Conservation (phyloP, 805 yeast genomes). For the Saccharomycopsis olivae region DNA sequence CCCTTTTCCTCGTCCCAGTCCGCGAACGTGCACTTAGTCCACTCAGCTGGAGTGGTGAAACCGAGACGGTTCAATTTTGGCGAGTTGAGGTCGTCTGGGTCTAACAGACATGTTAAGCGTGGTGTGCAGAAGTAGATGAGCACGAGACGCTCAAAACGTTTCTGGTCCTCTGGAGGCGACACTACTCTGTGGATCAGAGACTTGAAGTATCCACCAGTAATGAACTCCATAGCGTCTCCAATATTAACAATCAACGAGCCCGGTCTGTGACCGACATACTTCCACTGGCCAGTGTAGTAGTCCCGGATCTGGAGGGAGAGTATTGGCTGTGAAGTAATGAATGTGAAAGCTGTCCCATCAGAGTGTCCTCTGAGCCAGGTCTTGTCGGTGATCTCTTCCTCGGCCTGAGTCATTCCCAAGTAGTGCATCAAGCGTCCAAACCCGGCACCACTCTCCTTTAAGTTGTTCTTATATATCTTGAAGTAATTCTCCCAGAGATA, state of each 20-base stretch:
- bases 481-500: constrained; percentile 29
- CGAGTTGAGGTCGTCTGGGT: constrained; percentile 25
- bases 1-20: constrained; percentile 27
- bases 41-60: constrained; percentile 22
- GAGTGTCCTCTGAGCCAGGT: constrained; percentile 36
- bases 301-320: constrained; percentile 31
- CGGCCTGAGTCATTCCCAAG: constrained; percentile 26
- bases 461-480: constrained; percentile 26
- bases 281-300: constrained; percentile 29
- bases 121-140: constrained; percentile 27
- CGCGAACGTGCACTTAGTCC: constrained; percentile 26
- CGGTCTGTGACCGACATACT: constrained; percentile 31
- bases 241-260: constrained; percentile 31
- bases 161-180: constrained; percentile 27
- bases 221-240: constrained; percentile 32
- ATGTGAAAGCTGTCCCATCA: constrained; percentile 30
- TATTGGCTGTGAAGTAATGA: constrained; percentile 33
- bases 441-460: constrained; percentile 29
- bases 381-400: constrained; percentile 26
- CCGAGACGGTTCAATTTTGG: constrained; percentile 24
- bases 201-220: constrained; percentile 29
- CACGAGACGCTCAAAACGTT: constrained; percentile 23
- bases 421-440: constrained; percentile 30
- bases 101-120: constrained; percentile 21
- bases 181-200: constrained; percentile 28